Evolutionary conservation across 192 early-diverging fungal genomes (phyloP), one percentile per base, ranked within the genome.

Genomic region (Dissophora ornata): DNA sequence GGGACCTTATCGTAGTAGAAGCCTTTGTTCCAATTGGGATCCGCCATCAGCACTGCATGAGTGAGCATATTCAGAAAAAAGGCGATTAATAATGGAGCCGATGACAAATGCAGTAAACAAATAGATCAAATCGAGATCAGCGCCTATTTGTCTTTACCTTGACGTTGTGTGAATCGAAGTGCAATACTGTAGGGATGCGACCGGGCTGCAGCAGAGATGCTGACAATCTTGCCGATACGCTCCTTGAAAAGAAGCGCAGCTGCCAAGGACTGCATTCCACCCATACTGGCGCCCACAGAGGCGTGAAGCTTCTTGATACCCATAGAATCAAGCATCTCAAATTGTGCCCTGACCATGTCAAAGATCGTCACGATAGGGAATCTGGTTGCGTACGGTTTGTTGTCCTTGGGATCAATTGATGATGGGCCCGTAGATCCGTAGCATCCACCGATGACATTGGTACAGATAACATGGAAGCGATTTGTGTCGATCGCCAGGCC

Each of bases 181-280:
- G 97, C 97, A 49, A 98, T 98, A 41, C 94, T 96, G 71, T 97
- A 97, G 4, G 97, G 97, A 78, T 98, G 97, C 16, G 95, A 96
- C 16, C 96, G 83, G 6, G 96, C 95, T 54, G 94, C 95, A 5
- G 93, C 95, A 15, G 94, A 96, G 59, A 98, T 98, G 22, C 86
- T 85, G 41, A 97, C 79, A 15, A 96, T 60, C 12, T 94, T 84
- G 4, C 87, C 86, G 29, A 98, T 90, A 12, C 94, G 87, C n/a
- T 95, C 86, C 21, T 94, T 92, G 61, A 87, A 92, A 66, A 96
- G 71, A 29, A 90, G 87, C 1, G 93, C 95, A 25, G 92, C 90
- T 36, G 91, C 93, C 67, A 98, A 74, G 7, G 93, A 92, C 80
- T 93, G 95, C 96, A 96, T 97, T 18, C 96, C 96, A 41, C 97